Base-by-base conservation (phyloP, 805 yeast genomes). In the Metschnikowia cerradonensis region DNA sequence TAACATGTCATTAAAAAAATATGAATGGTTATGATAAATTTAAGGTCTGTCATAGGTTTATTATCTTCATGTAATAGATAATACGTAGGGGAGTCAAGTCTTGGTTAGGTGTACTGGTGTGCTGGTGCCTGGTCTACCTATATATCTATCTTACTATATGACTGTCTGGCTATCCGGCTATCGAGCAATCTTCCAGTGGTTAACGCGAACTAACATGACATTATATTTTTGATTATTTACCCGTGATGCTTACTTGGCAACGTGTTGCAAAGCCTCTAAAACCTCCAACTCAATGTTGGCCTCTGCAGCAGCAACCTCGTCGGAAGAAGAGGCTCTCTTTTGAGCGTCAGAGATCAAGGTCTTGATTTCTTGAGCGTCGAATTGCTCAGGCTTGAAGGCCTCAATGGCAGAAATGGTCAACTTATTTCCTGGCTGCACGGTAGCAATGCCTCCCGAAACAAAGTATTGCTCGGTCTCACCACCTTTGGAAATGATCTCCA, bases 271-370 rank as follows among this genome's bases (percentile, higher is more conserved):
- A 64, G 96, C 94, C 83, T 92, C 97, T 70, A 94, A 83, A 51
- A 94, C 96, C 77, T 94, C 97, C 67, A 92, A 79, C 80, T 92
- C 94, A 68, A 94, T 89, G 71, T 85, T 83, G 65, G 98, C 98
- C 77, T 88, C 96, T 59, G 96, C 95, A 62, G 95, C 94, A 59
- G 82, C 88, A 52, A 80, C 81, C 76, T 88, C 97, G 63, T 88
- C 97, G 45, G 92, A 73, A 54, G 96, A 86, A 54, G 85, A 65
- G 41, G 84, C 83, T 73, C 90, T 88, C 84, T 90, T 90, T 76
- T 88, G 95, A 54, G 99, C 98, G 72, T 92, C 97, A 53, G 92
- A 82, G 66, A 90, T 80, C 70, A 88, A 83, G 53, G 83, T 65
- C 79, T 83, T 88, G 71, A 91, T 84, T 62, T 88, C 82, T 60